Evolutionary conservation across 2,329 filamentous ascomycete genomes (phyloP).

Genomic region (Penicillium sp.): DNA sequence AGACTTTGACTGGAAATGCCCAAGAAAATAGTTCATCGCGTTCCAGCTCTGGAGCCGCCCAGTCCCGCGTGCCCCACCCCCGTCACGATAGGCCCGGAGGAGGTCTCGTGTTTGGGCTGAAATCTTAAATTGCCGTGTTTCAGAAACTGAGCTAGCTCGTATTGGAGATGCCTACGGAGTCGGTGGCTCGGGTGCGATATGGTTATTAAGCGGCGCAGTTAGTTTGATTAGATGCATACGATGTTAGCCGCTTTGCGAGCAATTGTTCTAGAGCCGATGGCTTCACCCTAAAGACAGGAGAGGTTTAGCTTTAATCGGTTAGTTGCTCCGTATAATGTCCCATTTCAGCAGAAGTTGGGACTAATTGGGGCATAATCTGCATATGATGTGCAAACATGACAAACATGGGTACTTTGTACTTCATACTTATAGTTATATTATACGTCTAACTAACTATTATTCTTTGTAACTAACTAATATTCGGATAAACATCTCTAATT

Average conservation of each 20-base stretch:
- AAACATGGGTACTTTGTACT: background rate
- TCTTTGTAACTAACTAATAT: too few species aligned
- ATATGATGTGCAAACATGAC: background rate
- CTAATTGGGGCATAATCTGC: background rate
- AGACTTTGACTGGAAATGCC: background rate
- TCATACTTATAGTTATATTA: too few species aligned
- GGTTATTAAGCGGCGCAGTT: background rate
- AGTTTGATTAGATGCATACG: background rate
- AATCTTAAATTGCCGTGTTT: constrained; percentile 2
- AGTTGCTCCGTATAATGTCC: background rate
- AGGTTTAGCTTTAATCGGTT: background rate
- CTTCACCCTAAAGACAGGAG: background rate
- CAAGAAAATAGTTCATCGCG: background rate
- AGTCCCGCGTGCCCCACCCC: background rate
- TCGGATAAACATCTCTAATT: background rate
- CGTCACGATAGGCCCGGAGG: background rate
- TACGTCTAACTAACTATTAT: too few species aligned
- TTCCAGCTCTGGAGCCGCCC: background rate
- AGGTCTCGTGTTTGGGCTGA: background rate
- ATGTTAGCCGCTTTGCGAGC: background rate
- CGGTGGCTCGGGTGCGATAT: background rate
- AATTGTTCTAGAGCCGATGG: background rate
- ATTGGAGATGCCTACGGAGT: background rate
- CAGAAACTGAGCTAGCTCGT: background rate
- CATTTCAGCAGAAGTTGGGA: background rate